Evolutionary conservation across 169 alveolate species (phyloP).

Genomic region (Toxoplasma gondii): DNA sequence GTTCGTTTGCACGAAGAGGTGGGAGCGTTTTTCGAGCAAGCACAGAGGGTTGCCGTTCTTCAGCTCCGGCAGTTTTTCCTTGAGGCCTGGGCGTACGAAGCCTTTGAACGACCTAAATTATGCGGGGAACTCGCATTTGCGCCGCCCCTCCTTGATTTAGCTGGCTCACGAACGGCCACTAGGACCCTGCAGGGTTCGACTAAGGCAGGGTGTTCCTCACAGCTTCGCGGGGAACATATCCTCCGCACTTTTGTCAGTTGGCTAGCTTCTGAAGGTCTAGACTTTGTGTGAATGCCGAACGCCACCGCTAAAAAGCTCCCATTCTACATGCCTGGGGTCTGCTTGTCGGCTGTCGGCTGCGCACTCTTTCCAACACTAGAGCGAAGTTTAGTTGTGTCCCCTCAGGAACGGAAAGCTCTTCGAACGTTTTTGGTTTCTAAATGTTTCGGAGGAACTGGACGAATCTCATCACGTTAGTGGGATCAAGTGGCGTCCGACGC

Average conservation of each 20-base stretch:
- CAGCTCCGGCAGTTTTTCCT: slow-evolving; percentile 49
- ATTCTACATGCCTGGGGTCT: too few species aligned
- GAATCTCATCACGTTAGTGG: too few species aligned
- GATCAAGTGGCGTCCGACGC: too few species aligned
- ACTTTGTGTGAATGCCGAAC: not conserved
- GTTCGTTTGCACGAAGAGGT: not conserved
- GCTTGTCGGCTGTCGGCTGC: too few species aligned
- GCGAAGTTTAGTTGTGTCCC: too few species aligned
- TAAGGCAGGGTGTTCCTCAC: not conserved
- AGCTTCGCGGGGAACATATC: slow-evolving; percentile 6
- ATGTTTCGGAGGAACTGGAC: too few species aligned
- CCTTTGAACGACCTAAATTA: not conserved
- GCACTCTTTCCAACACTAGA: too few species aligned
- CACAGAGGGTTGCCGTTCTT: slow-evolving; percentile 38
- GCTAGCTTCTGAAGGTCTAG: not conserved
- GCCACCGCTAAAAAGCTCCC: too few species aligned
- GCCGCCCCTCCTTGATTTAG: not conserved
- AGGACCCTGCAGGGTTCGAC: not conserved
- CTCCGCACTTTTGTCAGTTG: not conserved
- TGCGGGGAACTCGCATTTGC: not conserved
- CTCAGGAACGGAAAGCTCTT: too few species aligned
- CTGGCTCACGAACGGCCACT: not conserved
- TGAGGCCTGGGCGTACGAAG: slow-evolving; percentile 49
- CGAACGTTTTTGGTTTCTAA: too few species aligned
- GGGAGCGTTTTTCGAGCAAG: slow-evolving; percentile 7